Evolutionary conservation across 1,284 basidiomycete species (phyloP).

Genomic region (Puccinia hordei): DNA sequence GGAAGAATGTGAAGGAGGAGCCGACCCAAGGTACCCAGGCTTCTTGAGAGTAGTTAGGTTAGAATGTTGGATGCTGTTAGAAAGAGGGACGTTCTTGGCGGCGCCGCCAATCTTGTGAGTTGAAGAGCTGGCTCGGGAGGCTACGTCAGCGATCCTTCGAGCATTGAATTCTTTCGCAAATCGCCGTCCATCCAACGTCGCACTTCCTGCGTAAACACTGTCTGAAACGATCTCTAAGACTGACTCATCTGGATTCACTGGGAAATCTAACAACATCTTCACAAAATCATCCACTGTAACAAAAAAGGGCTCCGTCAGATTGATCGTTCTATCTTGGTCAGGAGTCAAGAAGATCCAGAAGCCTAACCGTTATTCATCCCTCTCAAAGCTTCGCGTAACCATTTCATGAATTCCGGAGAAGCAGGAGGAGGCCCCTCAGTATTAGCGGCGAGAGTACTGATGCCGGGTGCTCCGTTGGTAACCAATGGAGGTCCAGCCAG

Average conservation of each 20-base stretch:
- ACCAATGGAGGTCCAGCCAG: not conserved
- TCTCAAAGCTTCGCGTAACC: slow-evolving; percentile 83
- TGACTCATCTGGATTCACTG: slow-evolving; percentile 58
- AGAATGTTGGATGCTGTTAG: not conserved
- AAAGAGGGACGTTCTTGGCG: too few relatives aligned
- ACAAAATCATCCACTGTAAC: slow-evolving; percentile 58
- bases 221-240: slow-evolving; percentile 60
- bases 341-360: slow-evolving; percentile 55
- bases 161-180: slow-evolving; percentile 88
- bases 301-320: not conserved
- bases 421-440: slow-evolving; percentile 41
- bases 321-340: not conserved
- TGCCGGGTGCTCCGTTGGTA: not conserved
- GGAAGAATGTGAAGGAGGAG: not conserved
- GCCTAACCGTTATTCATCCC: slow-evolving; percentile 77
- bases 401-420: slow-evolving; percentile 84
- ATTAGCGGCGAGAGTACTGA: not conserved
- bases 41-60: not conserved
- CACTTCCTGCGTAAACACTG: slow-evolving; percentile 80
- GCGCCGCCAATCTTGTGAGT: not conserved
- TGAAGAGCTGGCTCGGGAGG: not conserved
- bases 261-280: slow-evolving; percentile 61
- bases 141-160: slow-evolving; percentile 41
- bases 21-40: not conserved
- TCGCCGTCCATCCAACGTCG: slow-evolving; percentile 88